phyloP scores from a whole-genome alignment of 176 grass and related monocot species.

The Eremochloa ophiuroides region DNA sequence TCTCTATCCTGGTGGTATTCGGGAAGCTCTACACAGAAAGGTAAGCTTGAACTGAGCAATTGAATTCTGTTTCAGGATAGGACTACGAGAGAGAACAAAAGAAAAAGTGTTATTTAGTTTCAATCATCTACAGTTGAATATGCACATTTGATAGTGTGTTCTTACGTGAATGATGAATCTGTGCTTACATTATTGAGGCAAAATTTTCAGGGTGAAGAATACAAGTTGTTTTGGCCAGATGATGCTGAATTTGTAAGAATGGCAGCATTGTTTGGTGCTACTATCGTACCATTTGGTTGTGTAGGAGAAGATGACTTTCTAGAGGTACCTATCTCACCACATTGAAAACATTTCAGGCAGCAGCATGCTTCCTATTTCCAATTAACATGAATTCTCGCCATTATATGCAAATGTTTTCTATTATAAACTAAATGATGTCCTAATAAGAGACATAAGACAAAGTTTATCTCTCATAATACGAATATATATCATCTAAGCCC shows the following conservation, averaged over 20 bases:
- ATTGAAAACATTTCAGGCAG: conserved; percentile 11
- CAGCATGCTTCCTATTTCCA: not conserved
- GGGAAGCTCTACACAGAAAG: conserved; percentile 83
- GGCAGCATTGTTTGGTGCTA: conserved; percentile 84
- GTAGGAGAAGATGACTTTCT: conserved; percentile 85
- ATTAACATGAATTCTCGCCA: not conserved
- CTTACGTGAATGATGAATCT: not conserved
- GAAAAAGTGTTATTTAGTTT: not conserved
- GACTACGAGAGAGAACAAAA: not conserved
- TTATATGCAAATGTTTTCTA: not conserved
- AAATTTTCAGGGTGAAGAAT: conserved; percentile 70
- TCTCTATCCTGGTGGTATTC: conserved; percentile 69
- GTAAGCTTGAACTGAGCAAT: conserved; percentile 13
- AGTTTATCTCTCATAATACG: not conserved
- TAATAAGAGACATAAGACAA: not conserved
- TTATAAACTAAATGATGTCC: not conserved
- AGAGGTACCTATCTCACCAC: conserved; percentile 42
- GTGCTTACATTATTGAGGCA: not conserved
- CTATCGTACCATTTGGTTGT: conserved; percentile 70
- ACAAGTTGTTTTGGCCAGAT: conserved; percentile 89
- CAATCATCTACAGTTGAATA: not conserved
- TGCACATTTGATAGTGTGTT: not conserved
- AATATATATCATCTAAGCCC: not conserved
- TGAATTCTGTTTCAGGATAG: not conserved
- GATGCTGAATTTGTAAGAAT: conserved; percentile 96